phyloP scores from a whole-genome alignment of 2,329 filamentous ascomycete species.

The Phialocephala subalpina region DNA sequence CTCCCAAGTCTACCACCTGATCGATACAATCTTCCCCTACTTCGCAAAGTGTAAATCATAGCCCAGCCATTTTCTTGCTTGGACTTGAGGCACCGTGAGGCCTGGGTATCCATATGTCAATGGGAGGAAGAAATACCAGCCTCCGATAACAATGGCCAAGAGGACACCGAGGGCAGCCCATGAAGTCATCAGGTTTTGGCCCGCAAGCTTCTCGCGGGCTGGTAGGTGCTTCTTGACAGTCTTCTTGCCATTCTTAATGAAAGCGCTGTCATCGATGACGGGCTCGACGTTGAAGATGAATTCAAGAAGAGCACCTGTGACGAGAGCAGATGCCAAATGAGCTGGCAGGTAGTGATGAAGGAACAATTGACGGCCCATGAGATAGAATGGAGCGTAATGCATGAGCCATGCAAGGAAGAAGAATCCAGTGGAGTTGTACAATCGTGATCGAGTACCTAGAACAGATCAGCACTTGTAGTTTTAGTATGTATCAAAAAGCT shows the following conservation, averaged over 20 bases:
- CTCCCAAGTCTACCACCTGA: conserved; percentile 19
- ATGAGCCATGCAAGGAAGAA: conserved; percentile 98
- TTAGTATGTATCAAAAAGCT: conserved; percentile 53
- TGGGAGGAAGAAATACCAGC: conserved; percentile 94
- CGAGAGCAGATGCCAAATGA: conserved; percentile 88
- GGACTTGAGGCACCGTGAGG: conserved; percentile 78
- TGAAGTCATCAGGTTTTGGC: conserved; percentile 76
- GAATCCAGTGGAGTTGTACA: conserved; percentile 99
- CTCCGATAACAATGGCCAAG: conserved; percentile 70
- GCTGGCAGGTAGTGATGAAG: conserved; percentile 97
- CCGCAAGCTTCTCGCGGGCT: conserved; percentile 82
- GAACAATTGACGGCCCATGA: conserved; percentile 98
- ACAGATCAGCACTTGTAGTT: conserved; percentile 42
- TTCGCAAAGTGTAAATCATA: conserved; percentile 99
- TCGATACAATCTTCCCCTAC: conserved; percentile 52
- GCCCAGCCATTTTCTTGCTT: conserved; percentile 90
- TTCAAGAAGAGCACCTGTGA: conserved; percentile 90
- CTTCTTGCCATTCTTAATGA: conserved; percentile 56
- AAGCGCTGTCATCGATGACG: conserved; percentile 59
- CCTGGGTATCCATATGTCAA: conserved; percentile 96
- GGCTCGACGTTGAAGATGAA: conserved; percentile 96
- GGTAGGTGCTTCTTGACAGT: conserved; percentile 68
- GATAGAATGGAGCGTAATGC: conserved; percentile 96
- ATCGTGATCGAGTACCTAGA: conserved; percentile 83
- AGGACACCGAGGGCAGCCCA: conserved; percentile 84